Percentiles rank a stretch among this genome's conserved stretches.
phyloP scores from a whole-genome alignment of 2,329 filamentous ascomycete species.

The Colletotrichum truncatum region DNA sequence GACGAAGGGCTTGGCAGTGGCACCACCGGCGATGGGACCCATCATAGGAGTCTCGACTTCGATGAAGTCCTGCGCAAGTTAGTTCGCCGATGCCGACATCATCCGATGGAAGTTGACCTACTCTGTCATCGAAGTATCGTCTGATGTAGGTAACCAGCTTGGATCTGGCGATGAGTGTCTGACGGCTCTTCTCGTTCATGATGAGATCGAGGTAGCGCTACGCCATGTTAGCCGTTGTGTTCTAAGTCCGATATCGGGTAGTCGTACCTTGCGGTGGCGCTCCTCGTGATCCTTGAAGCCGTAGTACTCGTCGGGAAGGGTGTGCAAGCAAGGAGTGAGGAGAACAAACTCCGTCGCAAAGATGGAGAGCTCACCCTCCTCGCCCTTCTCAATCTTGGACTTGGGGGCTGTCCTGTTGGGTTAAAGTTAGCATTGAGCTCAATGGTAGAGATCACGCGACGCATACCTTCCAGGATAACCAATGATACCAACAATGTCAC shows the following conservation, averaged over 20 bases:
- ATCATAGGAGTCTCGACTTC: conserved; percentile 99
- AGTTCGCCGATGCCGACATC: too few species aligned
- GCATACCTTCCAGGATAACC: conserved; percentile 73
- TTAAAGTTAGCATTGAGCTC: neutral
- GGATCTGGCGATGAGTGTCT: conserved; percentile 85
- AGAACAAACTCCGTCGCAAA: conserved; percentile 89
- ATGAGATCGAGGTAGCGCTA: conserved; percentile 89
- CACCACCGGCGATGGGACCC: conserved; percentile 93
- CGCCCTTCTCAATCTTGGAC: conserved; percentile 80
- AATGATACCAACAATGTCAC: conserved; percentile 90
- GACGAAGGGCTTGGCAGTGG: conserved; percentile 92
- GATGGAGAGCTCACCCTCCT: conserved; percentile 92
- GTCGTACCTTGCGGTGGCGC: conserved; percentile 77
- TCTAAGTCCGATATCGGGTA: neutral
- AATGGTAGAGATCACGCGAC: neutral
- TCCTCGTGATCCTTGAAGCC: conserved; percentile 96
- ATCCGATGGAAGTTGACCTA: neutral
- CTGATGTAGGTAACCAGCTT: conserved; percentile 92
- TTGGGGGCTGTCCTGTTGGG: conserved; percentile 78
- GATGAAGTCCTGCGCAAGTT: conserved; percentile 70
- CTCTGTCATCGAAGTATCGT: conserved; percentile 82
- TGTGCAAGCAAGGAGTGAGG: conserved; percentile 90
- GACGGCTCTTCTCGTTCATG: conserved; percentile 89
- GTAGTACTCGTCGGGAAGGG: conserved; percentile 89
- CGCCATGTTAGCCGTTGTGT: neutral